Conservation (phyloP, 2,329 filamentous ascomycete species). For the Botrytis sinoallii region DNA sequence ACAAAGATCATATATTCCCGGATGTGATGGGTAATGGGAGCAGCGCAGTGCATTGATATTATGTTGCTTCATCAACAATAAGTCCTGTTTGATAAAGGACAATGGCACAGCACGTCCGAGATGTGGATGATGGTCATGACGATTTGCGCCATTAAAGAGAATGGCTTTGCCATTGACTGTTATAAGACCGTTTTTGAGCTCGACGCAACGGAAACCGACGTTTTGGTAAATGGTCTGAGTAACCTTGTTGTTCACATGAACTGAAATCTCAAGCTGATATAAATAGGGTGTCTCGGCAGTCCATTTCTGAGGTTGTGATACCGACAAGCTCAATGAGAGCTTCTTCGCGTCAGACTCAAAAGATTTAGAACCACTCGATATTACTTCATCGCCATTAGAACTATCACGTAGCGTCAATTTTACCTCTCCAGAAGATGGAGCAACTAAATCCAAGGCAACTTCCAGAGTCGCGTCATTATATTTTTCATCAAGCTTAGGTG, state of each 20-base stretch:
- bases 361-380: slow-evolving; percentile 5
- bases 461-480: slow-evolving; percentile 47
- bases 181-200: slow-evolving; percentile 58
- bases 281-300: slow-evolving; percentile 64
- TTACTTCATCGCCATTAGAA: slow-evolving; percentile 2
- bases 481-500: slow-evolving; percentile 49
- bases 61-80: slow-evolving; percentile 66
- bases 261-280: slow-evolving; percentile 51
- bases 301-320: slow-evolving; percentile 61
- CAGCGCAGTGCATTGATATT: slow-evolving; percentile 70
- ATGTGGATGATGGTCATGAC: slow-evolving; percentile 49
- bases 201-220: slow-evolving; percentile 62
- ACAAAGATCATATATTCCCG: slow-evolving; percentile 55
- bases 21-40: slow-evolving; percentile 66
- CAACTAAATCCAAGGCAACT: slow-evolving; percentile 16
- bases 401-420: slow-evolving; percentile 21
- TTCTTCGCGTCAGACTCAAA: not conserved
- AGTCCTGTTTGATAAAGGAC: slow-evolving; percentile 57
- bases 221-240: slow-evolving; percentile 44
- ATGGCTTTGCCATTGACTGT: slow-evolving; percentile 61
- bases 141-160: slow-evolving; percentile 61
- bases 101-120: slow-evolving; percentile 50
- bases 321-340: slow-evolving; percentile 21
- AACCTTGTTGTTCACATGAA: slow-evolving; percentile 39
- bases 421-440: slow-evolving; percentile 7